Base-by-base conservation (phyloP, 2,329 filamentous ascomycete genomes). In the Epichloe typhina region DNA sequence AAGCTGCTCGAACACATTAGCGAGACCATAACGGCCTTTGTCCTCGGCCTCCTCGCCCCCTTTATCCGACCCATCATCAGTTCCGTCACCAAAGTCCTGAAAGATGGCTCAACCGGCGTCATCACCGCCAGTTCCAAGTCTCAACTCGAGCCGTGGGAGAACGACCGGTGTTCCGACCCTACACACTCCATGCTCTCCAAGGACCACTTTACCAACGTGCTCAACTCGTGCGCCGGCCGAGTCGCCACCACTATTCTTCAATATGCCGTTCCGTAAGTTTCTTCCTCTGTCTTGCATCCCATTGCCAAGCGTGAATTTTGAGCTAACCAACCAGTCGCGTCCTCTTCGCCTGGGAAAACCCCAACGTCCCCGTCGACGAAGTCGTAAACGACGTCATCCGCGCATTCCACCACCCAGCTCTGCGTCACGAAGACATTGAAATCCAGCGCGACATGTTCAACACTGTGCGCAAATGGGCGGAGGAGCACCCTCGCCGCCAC, bases 21-120 rank as follows among this genome's bases (percentile, higher is more conserved):
- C 51, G 93, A 98, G 70, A 91, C 86, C 1, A 74, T 98, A 40
- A 95, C 91, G 0, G 76, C 95, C 6, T 97, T 97, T 64, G 80
- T 98, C 47, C 77, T 98, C 54, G 90, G 89, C 5, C 77, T 98
- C 1, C 76, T 98, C 17, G 88, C 93, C 0, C 93, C 93, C 0
- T 97, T 94, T 66, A 79, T 98, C 54, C 82, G 89, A 51, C 93
- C 93, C 11, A 84, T 98, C 63, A 96, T 98, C 66, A 85, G 84
- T 49, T 80, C 86, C 49, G 88, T 91, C 5, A 91, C 88, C 21
- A 83, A 90, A 61, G 80, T 82, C 36, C 74, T 98, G 26, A 95
- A 97, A 69, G 78, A 84, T 23, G 91, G 93, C 4, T 95, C 88
- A 9, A 85, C 86, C 0, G 78, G 80, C 21, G 73, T 84, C 59